Evolutionary conservation across 2,329 filamentous ascomycete genomes (phyloP).

Genomic region (Sporothrix dimorphospora): DNA sequence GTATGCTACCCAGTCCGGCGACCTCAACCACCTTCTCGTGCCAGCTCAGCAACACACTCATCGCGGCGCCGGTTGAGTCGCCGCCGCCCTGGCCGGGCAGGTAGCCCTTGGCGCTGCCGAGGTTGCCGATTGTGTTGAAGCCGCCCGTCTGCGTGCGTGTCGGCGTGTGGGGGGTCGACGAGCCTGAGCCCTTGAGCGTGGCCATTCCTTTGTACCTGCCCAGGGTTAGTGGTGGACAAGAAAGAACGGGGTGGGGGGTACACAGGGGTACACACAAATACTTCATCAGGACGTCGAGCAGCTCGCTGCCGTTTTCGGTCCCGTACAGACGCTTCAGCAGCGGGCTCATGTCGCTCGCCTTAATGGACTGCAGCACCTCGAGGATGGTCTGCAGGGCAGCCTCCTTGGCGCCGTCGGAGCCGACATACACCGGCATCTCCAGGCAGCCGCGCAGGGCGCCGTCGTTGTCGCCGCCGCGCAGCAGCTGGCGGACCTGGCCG

Average conservation of each 20-base stretch:
- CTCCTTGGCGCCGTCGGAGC: slow-evolving; percentile 66
- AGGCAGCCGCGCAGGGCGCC: slow-evolving; percentile 82
- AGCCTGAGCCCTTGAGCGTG: slow-evolving; percentile 42
- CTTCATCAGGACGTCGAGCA: slow-evolving; percentile 94
- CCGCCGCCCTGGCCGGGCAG: slow-evolving; percentile 53
- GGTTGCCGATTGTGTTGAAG: slow-evolving; percentile 75
- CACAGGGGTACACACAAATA: slow-evolving; percentile 70
- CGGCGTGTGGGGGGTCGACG: slow-evolving; percentile 48
- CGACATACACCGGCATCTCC: slow-evolving; percentile 80
- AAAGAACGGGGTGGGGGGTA: background rate
- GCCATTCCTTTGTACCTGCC: slow-evolving; percentile 97
- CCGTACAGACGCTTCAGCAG: slow-evolving; percentile 81
- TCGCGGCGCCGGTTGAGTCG: slow-evolving; percentile 78
- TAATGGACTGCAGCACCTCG: slow-evolving; percentile 94
- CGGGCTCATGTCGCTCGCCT: slow-evolving; percentile 92
- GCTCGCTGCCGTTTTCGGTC: slow-evolving; percentile 78
- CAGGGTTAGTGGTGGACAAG: background rate
- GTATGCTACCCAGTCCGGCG: slow-evolving; percentile 87
- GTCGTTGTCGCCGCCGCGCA: slow-evolving; percentile 84
- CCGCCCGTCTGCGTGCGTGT: slow-evolving; percentile 75
- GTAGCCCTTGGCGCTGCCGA: slow-evolving; percentile 8
- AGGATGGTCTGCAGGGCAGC: slow-evolving; percentile 84
- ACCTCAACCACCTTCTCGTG: slow-evolving; percentile 98
- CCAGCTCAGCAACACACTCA: slow-evolving; percentile 98
- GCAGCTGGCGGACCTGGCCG: slow-evolving; percentile 81